phyloP scores from a whole-genome alignment of 495 filamentous ascomycete species.

The Tuber umbilicatum region DNA sequence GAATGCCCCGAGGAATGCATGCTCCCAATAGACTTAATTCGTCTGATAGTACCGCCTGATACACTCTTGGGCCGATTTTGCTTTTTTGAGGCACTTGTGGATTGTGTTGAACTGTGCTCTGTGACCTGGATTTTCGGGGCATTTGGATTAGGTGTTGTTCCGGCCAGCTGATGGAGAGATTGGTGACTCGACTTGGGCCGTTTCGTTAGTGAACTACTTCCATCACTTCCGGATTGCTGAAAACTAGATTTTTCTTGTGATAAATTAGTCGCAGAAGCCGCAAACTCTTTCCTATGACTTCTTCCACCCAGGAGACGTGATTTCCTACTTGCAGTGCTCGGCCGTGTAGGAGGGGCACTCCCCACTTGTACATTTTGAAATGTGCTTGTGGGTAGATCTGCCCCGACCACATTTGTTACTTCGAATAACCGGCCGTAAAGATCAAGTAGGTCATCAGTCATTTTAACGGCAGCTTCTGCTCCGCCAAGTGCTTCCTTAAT shows the following conservation, averaged over 20 bases:
- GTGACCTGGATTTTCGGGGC: conserved; percentile 43
- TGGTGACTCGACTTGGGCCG: conserved; percentile 39
- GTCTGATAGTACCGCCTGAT: conserved; percentile 35
- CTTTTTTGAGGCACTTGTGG: conserved; percentile 21
- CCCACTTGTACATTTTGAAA: conserved; percentile 33
- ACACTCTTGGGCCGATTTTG: conserved; percentile 36
- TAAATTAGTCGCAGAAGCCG: conserved; percentile 39
- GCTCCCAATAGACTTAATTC: conserved; percentile 32
- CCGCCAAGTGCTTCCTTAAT: conserved; percentile 78
- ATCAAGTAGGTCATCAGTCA: conserved; percentile 70
- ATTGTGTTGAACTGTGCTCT: conserved; percentile 29
- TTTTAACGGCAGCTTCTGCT: conserved; percentile 74
- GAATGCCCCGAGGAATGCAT: conserved; percentile 2
- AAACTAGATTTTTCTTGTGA: conserved; percentile 19
- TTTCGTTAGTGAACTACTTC: conserved; percentile 17
- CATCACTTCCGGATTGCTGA: background rate
- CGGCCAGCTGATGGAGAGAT: conserved; percentile 27
- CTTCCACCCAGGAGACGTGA: conserved; percentile 35
- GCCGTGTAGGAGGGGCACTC: conserved; percentile 25
- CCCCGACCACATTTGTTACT: conserved; percentile 28
- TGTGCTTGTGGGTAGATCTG: conserved; percentile 14
- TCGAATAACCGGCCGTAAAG: conserved; percentile 74
- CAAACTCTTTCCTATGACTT: conserved; percentile 35
- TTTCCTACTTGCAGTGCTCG: conserved; percentile 32
- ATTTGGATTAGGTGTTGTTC: conserved; percentile 17